Evolutionary conservation across 129 eudicot genomes (phyloP).

Genomic region (Kitagawia praeruptora): DNA sequence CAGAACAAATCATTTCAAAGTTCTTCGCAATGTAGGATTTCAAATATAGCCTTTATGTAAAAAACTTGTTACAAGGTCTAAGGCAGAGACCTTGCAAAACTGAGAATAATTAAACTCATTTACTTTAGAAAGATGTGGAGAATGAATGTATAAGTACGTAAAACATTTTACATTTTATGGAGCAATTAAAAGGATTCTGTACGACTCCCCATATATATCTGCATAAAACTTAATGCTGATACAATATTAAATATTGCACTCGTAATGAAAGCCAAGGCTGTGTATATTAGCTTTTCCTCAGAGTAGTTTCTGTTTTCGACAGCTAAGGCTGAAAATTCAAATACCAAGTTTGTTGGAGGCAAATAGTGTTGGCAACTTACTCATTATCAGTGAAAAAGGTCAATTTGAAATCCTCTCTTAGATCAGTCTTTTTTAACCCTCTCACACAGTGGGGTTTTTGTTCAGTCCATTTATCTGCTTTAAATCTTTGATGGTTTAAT

Average conservation of each 20-base stretch:
- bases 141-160: not conserved
- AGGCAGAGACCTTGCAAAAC: not conserved
- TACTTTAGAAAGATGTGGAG: not conserved
- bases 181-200: not conserved
- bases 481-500: too few relatives aligned
- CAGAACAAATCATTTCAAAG: not conserved
- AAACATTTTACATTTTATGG: not conserved
- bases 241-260: not conserved
- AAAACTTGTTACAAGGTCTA: not conserved
- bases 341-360: not conserved
- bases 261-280: not conserved
- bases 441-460: too few relatives aligned
- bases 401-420: not conserved
- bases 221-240: not conserved
- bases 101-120: not conserved
- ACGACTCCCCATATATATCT: not conserved
- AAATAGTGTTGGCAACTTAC: not conserved
- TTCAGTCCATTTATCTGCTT: too few relatives aligned
- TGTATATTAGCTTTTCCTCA: not conserved
- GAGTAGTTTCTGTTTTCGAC: not conserved
- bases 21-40: not conserved
- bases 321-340: rapidly evolving
- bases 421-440: too few relatives aligned
- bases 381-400: not conserved
- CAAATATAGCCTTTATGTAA: not conserved